A percentile compares a stretch with the other conserved stretches of the same genome.
Evolutionary conservation across 805 yeast genomes (phyloP).

Genomic region (Metschnikowia cubensis): DNA sequence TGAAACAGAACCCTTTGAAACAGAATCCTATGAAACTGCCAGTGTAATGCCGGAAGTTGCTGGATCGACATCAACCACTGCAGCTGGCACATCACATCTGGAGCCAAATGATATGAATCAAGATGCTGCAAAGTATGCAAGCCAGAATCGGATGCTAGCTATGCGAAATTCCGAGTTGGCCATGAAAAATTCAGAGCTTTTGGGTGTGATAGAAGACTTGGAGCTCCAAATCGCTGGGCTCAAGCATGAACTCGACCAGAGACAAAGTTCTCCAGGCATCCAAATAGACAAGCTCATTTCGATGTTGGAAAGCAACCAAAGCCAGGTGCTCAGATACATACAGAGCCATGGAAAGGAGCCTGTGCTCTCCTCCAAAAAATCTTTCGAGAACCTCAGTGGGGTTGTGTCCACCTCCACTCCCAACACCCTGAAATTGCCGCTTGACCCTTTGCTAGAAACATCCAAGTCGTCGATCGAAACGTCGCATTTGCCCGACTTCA

Average conservation of each 20-base stretch:
- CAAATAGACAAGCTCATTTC: background rate
- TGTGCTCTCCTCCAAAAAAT: background rate
- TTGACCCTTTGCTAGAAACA: background rate
- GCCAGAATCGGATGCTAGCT: slow-evolving; percentile 60
- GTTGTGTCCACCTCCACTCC: slow-evolving; percentile 3
- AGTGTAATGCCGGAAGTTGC: background rate
- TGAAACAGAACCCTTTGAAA: background rate
- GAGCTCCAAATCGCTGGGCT: slow-evolving; percentile 42
- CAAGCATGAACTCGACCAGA: slow-evolving; percentile 2
- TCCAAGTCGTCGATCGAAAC: background rate
- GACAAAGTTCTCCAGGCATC: background rate
- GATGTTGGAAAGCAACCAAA: background rate
- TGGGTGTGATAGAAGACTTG: slow-evolving; percentile 45
- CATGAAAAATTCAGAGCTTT: slow-evolving; percentile 50
- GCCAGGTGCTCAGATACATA: slow-evolving; percentile 1
- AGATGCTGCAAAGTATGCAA: slow-evolving; percentile 20
- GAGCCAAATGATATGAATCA: background rate
- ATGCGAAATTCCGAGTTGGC: slow-evolving; percentile 52
- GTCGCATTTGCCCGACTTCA: background rate
- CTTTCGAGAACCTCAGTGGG: background rate
- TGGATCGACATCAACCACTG: background rate
- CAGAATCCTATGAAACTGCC: background rate
- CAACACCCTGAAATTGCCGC: slow-evolving; percentile 1
- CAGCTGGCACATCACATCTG: too few species aligned
- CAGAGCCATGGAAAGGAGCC: background rate